Percentiles rank a stretch among this genome's conserved stretches.
phyloP scores from a whole-genome alignment of 805 yeast species.

The Danielozyma ontarioensis region DNA sequence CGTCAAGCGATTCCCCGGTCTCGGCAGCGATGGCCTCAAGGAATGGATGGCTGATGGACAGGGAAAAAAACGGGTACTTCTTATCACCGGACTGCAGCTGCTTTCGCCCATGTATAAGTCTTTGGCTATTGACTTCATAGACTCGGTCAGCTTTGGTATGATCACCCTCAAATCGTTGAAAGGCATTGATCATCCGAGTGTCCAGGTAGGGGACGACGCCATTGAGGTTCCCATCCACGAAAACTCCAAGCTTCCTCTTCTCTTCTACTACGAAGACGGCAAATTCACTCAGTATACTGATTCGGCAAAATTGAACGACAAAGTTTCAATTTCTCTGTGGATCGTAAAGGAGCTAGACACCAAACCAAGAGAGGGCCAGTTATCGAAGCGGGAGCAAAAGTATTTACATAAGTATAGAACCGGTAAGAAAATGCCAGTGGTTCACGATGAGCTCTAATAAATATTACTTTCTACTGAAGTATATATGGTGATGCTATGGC shows the following conservation, averaged over 20 bases:
- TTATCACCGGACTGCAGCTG: constrained; percentile 46
- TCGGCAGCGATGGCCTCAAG: constrained; percentile 16
- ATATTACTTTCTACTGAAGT: neutral
- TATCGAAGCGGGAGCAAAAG: constrained; percentile 29
- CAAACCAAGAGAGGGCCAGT: constrained; percentile 32
- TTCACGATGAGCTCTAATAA: constrained; percentile 23
- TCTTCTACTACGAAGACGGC: constrained; percentile 19
- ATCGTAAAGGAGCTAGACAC: constrained; percentile 18
- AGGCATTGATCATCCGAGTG: constrained; percentile 3
- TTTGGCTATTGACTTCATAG: constrained; percentile 66
- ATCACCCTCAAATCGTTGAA: constrained; percentile 24
- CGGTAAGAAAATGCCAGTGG: constrained; percentile 14
- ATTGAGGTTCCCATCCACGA: constrained; percentile 14
- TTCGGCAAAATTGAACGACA: constrained; percentile 24
- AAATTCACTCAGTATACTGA: constrained; percentile 16
- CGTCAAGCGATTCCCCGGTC: constrained; percentile 44
- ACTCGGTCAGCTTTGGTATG: constrained; percentile 43
- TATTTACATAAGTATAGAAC: constrained; percentile 24
- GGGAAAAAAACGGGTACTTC: constrained; percentile 39
- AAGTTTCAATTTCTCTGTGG: constrained; percentile 28
- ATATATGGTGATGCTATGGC: constrained; percentile 1
- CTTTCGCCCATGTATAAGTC: constrained; percentile 56
- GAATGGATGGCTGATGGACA: constrained; percentile 22
- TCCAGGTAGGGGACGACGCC: constrained; percentile 15
- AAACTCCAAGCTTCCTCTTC: constrained; percentile 18